Evolutionary conservation across 768 basidiomycete genomes (phyloP).

Genomic region (Russula brevipes): DNA sequence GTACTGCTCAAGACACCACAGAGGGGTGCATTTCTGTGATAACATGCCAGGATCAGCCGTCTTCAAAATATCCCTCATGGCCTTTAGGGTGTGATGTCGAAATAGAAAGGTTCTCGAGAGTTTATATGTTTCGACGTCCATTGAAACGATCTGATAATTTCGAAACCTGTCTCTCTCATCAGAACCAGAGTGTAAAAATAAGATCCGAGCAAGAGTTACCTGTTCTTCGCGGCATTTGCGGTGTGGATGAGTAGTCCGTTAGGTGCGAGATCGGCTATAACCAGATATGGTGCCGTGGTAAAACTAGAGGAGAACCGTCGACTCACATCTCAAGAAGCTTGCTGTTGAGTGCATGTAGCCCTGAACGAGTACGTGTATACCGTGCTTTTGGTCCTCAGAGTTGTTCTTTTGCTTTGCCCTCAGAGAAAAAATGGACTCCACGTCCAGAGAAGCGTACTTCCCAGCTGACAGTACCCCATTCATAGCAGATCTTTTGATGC

Average conservation of each 20-base stretch:
- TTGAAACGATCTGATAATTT: constrained; percentile 41
- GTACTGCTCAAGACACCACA: constrained; percentile 48
- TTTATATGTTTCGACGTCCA: constrained; percentile 42
- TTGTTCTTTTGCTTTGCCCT: constrained; percentile 4
- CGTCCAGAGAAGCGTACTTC: constrained; percentile 1
- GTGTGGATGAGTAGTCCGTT: constrained; percentile 33
- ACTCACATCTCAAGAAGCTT: constrained; percentile 39
- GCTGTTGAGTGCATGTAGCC: constrained; percentile 32
- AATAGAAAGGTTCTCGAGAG: constrained; percentile 47
- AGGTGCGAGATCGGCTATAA: constrained; percentile 30
- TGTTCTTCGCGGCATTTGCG: constrained; percentile 26
- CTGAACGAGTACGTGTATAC: constrained; percentile 6
- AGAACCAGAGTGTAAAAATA: not conserved
- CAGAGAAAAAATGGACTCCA: not conserved
- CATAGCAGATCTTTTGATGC: constrained; percentile 31
- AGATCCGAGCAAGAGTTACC: constrained; percentile 27
- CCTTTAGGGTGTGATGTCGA: constrained; percentile 44
- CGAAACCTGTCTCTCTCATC: constrained; percentile 34
- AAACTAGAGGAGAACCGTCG: not conserved
- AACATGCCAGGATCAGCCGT: constrained; percentile 32
- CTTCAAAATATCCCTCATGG: constrained; percentile 43
- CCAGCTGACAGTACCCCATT: constrained; percentile 27
- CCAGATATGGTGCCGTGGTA: not conserved
- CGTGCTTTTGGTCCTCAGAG: not conserved
- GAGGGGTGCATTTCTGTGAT: constrained; percentile 39